Base-by-base conservation (phyloP, 75 land plant species). In the Sequoiadendron giganteum region DNA sequence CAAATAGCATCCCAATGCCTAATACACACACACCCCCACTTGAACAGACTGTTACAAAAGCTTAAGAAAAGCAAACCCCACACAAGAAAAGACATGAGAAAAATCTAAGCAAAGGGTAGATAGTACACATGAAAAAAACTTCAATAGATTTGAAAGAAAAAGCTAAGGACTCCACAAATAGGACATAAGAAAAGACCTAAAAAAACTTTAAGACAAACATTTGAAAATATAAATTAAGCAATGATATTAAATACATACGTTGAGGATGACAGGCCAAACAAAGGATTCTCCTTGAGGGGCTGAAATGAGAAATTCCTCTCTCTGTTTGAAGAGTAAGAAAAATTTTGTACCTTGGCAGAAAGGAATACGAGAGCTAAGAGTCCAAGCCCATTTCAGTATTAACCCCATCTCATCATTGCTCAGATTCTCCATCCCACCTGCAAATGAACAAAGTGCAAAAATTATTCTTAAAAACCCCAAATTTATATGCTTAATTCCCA, bases 291-390 rank as follows among this genome's bases (percentile, higher is more conserved):
- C 87, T 93, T 97, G 48, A 93, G 89, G 7, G 97, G 96, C 93
- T 98, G 99, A 85, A 98, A 98, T 39, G 99, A 94, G 87, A 98
- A 92, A 68, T n/a, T n/a, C n/a, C n/a, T n/a, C n/a, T n/a, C n/a
- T n/a, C n/a, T n/a, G n/a, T n/a, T n/a, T n/a, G n/a, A n/a, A n/a
- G n/a, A n/a, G n/a, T n/a, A n/a, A n/a, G n/a, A n/a, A n/a, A n/a
- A n/a, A n/a, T n/a, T n/a, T n/a, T n/a, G n/a, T n/a, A n/a, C n/a
- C n/a, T n/a, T n/a, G n/a, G n/a, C n/a, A n/a, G n/a, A n/a, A n/a
- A n/a, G n/a, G n/a, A n/a, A n/a, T n/a, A n/a, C n/a, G n/a, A n/a
- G n/a, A n/a, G n/a, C n/a, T n/a, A n/a, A n/a, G n/a, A n/a, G n/a
- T n/a, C n/a, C n/a, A n/a, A n/a, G n/a, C n/a, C n/a, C n/a, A n/a